These are phyloP conservation scores for Calocera cornea DNA, from an alignment of 768 basidiomycete species.

Conservation along the genomic window DNA sequence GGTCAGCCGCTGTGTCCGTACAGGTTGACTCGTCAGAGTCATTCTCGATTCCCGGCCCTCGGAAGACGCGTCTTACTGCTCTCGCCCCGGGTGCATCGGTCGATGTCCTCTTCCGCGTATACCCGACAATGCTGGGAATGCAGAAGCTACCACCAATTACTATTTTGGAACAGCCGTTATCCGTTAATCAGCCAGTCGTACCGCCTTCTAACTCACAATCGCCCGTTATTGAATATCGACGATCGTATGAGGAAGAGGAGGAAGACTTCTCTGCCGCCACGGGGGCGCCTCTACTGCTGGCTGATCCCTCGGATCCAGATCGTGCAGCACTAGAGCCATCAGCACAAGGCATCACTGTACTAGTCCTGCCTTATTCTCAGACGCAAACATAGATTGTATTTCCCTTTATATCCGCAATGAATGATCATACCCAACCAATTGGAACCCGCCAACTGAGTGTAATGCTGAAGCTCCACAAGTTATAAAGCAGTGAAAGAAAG, in stretches of 20 bases:
- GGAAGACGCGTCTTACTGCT: slow-evolving; percentile 50
- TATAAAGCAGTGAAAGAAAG: neutral
- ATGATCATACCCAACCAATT: neutral
- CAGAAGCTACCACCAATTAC: neutral
- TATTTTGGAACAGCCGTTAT: neutral
- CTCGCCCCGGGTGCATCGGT: slow-evolving; percentile 65
- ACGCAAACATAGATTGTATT: neutral
- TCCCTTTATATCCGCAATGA: slow-evolving; percentile 2
- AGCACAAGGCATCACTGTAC: slow-evolving; percentile 1
- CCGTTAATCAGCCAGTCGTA: neutral
- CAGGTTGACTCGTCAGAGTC: slow-evolving; percentile 59
- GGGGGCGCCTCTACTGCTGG: neutral
- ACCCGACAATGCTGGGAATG: neutral
- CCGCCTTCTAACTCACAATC: neutral
- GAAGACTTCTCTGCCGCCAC: neutral
- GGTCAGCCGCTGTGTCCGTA: slow-evolving; percentile 56
- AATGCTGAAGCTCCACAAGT: no score
- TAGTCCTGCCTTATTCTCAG: neutral
- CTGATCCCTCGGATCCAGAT: neutral
- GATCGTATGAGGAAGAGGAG: slow-evolving; percentile 1
- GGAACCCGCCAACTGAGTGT: neutral
- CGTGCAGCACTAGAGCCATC: neutral
- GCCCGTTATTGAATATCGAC: neutral
- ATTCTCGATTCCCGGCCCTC: slow-evolving; percentile 72
- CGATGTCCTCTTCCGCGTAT: slow-evolving; percentile 38